Evolutionary conservation across 2,329 filamentous ascomycete species (phyloP), one percentile per base, ranked within the genome.

Genomic region (Monilinia fructigena): DNA sequence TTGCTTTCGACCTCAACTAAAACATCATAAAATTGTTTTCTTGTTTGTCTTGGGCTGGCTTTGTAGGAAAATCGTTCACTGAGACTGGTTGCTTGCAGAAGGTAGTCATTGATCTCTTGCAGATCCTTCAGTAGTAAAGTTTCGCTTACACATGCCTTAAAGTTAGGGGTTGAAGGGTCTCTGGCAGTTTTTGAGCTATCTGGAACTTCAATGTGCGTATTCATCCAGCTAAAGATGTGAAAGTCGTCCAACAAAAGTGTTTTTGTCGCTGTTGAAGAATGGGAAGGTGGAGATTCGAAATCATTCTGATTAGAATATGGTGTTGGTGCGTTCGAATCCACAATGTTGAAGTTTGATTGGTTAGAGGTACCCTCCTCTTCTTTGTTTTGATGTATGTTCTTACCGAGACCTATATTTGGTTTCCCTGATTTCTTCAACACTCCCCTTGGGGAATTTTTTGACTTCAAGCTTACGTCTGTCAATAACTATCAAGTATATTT

Each of bases 1-100:
- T 70, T 62, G 68, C 71, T 50, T 67, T 63, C 47, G 71, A 55
- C 50, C 38, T 63, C 20, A 10, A 18, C 7, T n/a, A 63, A 31
- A 26, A 45, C 16, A 14, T 38, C 18, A 35, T 63, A 63, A 18
- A 55, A 42, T 16, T 54, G 23, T n/a, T 42, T 23, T 31, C 60
- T 55, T 54, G 60, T n/a, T 35, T 55, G 60, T 10, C 38, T 23
- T 42, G 50, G n/a, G 14, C 60, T 42, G 20, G 48, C 38, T 45
- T 55, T 54, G 18, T 63, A 63, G 4, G 48, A 14, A 23, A 63
- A 16, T 23, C 38, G 35, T 11, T 63, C 60, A 8, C 23, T 42
- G 2, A 63, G 20, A 23, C 31, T 54, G 38, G 50, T 63, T 63
- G 45, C 45, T 8, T 55, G 31, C 31, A 54, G 16, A n/a, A 63